Conservation (phyloP, 1,139 yeast species). For the Debaryomyces subglobosus region DNA sequence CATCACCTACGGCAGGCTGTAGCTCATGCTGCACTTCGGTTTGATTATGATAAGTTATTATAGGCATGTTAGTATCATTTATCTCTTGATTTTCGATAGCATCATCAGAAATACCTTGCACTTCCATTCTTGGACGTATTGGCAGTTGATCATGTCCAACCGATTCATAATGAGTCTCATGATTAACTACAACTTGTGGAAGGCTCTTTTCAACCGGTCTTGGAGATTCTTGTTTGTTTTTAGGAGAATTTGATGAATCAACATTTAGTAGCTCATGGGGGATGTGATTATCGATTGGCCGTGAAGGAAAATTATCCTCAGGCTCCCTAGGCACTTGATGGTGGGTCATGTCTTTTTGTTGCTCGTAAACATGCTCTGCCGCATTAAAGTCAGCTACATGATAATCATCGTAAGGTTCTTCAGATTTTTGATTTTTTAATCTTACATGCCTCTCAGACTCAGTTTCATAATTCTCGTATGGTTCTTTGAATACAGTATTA, state of each 20-base stretch:
- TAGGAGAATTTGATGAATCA: background rate
- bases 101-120: background rate
- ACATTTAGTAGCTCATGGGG: background rate
- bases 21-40: background rate
- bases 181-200: background rate
- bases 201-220: background rate
- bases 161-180: background rate
- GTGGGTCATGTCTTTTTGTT: background rate
- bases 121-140: background rate
- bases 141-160: background rate
- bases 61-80: background rate
- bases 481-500: constrained; percentile 21
- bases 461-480: constrained; percentile 25
- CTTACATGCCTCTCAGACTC: constrained; percentile 17
- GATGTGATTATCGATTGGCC: background rate
- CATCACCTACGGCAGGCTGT: constrained; percentile 11
- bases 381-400: constrained; percentile 22
- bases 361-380: constrained; percentile 22
- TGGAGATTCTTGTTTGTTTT: background rate
- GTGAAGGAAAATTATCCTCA: no score
- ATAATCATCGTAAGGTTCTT: constrained; percentile 37
- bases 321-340: background rate
- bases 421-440: constrained; percentile 12
- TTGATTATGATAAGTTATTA: background rate
- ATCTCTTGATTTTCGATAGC: background rate